Evolutionary conservation across 2,329 filamentous ascomycete species (phyloP), one percentile per base, ranked within the genome.

Genomic region (Fusarium multiceps): DNA sequence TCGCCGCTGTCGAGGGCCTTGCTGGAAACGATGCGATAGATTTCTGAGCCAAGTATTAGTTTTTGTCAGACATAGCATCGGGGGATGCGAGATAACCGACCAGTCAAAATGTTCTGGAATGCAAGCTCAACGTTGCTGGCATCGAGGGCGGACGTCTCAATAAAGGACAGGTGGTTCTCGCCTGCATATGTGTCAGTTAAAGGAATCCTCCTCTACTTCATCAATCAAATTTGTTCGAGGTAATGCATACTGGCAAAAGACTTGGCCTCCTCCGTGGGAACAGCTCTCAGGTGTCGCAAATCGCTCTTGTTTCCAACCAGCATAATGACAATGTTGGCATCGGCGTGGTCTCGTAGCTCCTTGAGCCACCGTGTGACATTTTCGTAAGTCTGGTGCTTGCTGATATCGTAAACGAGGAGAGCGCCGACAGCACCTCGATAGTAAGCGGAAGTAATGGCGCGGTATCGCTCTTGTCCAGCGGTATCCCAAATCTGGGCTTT

Each of bases 401-500:
- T 97, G 83, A 98, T 98, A 82, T 99, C 95, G 86, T 99, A 99
- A 79, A 99, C 96, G 72, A 99, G 93, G 66, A 99, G 90, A 70
- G 96, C 96, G 77, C 96, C 96, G 60, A 99, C 96, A 58, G 96
- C 97, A 78, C 96, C 97, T 77, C 96, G 92, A 85, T 99, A 99
- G 87, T 99, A 99, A 75, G 96, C 96, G 65, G 96, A 98, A 76
- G 96, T 99, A 82, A 99, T 99, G 81, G 96, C 96, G 81, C 97
- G 93, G 87, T 98, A 99, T 82, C 96, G 92, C 85, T 99, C 96
- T 86, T 99, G 96, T 75, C 96, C 96, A 74, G 96, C 96, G 63
- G 96, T 99, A 86, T 99, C 96, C 96, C 97, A 99, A 79, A 99
- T 99, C 87, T 99, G 96, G 76, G 96, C 96, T 88, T 99, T 99